Evolutionary conservation across 2,329 filamentous ascomycete species (phyloP).

Genomic region (Coniochaeta sp.): DNA sequence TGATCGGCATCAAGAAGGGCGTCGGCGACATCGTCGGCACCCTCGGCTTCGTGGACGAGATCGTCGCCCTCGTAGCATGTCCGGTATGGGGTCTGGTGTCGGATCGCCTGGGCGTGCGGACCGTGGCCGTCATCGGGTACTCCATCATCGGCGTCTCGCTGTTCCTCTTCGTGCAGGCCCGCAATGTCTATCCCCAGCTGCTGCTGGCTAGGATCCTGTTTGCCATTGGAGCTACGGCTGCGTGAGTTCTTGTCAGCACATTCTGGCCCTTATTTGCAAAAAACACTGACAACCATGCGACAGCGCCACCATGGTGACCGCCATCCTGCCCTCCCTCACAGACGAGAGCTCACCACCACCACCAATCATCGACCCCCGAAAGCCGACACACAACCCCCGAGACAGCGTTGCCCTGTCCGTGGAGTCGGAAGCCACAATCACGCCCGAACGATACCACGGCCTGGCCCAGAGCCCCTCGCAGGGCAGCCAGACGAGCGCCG

Average conservation of each 20-base stretch:
- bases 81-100: slow-evolving; percentile 73
- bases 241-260: slow-evolving; percentile 38
- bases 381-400: slow-evolving; percentile 34
- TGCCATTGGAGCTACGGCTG: slow-evolving; percentile 84
- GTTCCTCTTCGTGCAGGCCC: slow-evolving; percentile 75
- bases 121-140: slow-evolving; percentile 72
- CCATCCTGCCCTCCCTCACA: slow-evolving; percentile 71
- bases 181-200: slow-evolving; percentile 82
- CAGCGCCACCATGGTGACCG: slow-evolving; percentile 91
- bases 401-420: slow-evolving; percentile 60
- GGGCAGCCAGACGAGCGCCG: neutral
- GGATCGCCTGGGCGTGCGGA: slow-evolving; percentile 68
- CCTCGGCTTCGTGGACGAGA: slow-evolving; percentile 76
- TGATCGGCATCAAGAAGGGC: slow-evolving; percentile 64
- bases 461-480: neutral
- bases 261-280: neutral
- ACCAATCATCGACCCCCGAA: slow-evolving; percentile 17
- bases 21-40: slow-evolving; percentile 80
- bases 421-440: slow-evolving; percentile 69
- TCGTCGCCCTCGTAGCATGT: slow-evolving; percentile 74
- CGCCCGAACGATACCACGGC: slow-evolving; percentile 48
- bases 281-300: neutral
- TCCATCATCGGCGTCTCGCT: slow-evolving; percentile 71
- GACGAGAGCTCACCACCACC: slow-evolving; percentile 34
- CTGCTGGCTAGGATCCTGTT: slow-evolving; percentile 80